Conservation (phyloP, 495 filamentous ascomycete genomes). For the Amniculicola lignicola region DNA sequence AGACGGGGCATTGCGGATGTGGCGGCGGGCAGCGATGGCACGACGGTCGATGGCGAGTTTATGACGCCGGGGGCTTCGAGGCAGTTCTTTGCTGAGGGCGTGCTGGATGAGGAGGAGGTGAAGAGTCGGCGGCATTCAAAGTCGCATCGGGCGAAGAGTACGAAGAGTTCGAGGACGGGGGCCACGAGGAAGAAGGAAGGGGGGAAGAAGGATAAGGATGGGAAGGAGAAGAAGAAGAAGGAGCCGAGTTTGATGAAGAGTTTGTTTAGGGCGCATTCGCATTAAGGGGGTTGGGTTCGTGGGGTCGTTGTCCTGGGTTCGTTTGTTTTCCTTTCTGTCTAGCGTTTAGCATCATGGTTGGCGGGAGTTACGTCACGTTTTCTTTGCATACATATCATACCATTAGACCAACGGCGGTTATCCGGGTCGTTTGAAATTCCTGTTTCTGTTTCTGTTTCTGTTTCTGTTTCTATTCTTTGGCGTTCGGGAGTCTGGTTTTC, state of each 20-base stretch:
- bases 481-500: too few species aligned
- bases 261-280: conserved; percentile 41
- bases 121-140: conserved; percentile 24
- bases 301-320: too few species aligned
- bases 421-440: too few species aligned
- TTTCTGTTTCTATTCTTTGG: too few species aligned
- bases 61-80: conserved; percentile 72
- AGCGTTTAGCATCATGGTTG: conserved; percentile 20
- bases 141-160: conserved; percentile 28
- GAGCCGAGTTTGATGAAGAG: conserved; percentile 48
- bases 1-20: conserved; percentile 76
- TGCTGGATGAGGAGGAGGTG: conserved; percentile 39
- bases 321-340: conserved; percentile 20
- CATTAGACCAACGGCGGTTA: too few species aligned
- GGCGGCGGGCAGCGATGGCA: conserved; percentile 57
- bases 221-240: conserved; percentile 45
- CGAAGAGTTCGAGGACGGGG: conserved; percentile 24
- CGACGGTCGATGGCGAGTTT: conserved; percentile 79
- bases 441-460: too few species aligned
- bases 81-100: conserved; percentile 47
- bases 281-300: neutral
- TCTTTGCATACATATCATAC: too few species aligned
- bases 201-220: conserved; percentile 36
- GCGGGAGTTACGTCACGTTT: too few species aligned
- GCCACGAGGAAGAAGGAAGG: conserved; percentile 28